Evolutionary conservation across 306 rosid genomes (phyloP).

Genomic region (Dryas octopetala): DNA sequence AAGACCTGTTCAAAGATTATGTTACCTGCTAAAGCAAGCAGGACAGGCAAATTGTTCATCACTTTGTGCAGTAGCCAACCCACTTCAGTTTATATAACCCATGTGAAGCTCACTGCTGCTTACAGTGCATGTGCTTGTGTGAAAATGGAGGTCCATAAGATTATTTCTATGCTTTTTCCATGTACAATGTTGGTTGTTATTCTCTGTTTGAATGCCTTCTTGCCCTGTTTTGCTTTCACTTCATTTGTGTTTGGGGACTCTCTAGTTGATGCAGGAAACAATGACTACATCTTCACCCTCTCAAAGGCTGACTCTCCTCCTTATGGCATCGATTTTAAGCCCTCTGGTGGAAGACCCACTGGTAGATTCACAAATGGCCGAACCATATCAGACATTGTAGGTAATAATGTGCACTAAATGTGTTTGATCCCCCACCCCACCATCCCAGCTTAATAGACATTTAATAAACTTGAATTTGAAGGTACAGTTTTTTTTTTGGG

Average conservation of each 20-base stretch:
- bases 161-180: background rate
- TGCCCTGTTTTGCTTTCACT: conserved; percentile 27
- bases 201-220: background rate
- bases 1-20: conserved; percentile 32
- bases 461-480: background rate
- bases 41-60: conserved; percentile 18
- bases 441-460: background rate
- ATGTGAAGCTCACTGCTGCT: background rate
- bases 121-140: background rate
- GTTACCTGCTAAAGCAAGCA: conserved; percentile 27
- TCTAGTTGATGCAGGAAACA: conserved; percentile 55
- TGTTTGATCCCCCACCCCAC: background rate
- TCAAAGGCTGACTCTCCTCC: conserved; percentile 52
- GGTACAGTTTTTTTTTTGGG: background rate
- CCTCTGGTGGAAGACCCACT: conserved; percentile 49
- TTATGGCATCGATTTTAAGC: conserved; percentile 53
- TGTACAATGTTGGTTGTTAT: background rate
- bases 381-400: conserved; percentile 46
- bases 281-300: conserved; percentile 53
- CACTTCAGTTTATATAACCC: background rate
- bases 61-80: too few relatives aligned
- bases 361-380: conserved; percentile 58
- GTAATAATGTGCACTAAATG: conserved; percentile 24
- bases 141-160: conserved; percentile 21
- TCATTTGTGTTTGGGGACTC: conserved; percentile 58